A percentile compares a stretch with the other conserved stretches of the same genome.
Evolutionary conservation across 257 asterid genomes (phyloP).

Genomic region (Petunia secreta): DNA sequence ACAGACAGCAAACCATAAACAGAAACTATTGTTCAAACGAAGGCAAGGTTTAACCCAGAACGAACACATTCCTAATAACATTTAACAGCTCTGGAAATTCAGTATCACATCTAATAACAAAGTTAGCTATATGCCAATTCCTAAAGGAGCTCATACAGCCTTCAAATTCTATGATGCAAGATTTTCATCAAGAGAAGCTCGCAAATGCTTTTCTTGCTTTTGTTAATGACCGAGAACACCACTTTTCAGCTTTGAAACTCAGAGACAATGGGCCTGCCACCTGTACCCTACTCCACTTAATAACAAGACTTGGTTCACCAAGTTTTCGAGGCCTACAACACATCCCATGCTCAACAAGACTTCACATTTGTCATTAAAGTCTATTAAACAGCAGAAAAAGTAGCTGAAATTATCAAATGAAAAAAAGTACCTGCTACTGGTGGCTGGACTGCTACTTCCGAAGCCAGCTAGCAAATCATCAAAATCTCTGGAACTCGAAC

Average conservation of each 20-base stretch:
- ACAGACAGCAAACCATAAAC: constrained; percentile 8
- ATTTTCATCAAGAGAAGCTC: not conserved
- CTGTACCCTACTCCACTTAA: not conserved
- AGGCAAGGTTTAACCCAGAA: not conserved
- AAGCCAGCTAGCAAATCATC: constrained; percentile 74
- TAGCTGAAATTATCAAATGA: not conserved
- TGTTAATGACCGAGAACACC: not conserved
- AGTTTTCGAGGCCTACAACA: no score
- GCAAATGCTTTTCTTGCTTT: constrained; percentile 1
- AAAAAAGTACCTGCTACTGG: constrained; percentile 60
- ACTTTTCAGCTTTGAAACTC: no score
- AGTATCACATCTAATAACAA: constrained; percentile 17
- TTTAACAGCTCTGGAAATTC: constrained; percentile 1
- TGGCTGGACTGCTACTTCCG: constrained; percentile 55
- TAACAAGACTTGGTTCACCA: not conserved
- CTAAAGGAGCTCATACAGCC: not conserved
- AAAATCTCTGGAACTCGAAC: constrained; percentile 6
- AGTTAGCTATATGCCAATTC: not conserved
- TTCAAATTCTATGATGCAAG: not conserved
- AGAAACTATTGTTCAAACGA: not conserved
- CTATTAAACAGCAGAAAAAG: not conserved
- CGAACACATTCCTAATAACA: not conserved
- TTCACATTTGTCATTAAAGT: not conserved
- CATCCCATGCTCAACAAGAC: not conserved
- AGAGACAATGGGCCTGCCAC: not conserved